Evolutionary conservation across 805 yeast species (phyloP), one percentile per base, ranked within the genome.

Genomic region (Limtongia smithiae): DNA sequence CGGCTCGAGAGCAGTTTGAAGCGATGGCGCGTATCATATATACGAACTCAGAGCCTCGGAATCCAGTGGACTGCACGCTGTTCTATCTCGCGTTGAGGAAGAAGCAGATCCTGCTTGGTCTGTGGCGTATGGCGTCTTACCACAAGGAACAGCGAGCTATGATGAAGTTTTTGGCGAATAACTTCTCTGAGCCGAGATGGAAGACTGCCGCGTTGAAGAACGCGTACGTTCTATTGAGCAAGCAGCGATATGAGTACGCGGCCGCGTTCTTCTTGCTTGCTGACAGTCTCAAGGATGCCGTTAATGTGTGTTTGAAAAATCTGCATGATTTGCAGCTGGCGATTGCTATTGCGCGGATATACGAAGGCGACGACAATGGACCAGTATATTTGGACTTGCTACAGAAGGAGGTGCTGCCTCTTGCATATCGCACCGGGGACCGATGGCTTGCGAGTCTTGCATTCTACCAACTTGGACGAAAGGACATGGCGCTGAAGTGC

Each of bases 191-290:
- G 46, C 74, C 75, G 14, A 72, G 96, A 43, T 90, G 97, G 96
- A 78, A 73, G 58, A 74, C 85, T 0, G 96, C 97, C 1, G 97
- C 97, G 0, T 67, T 81, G 60, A 93, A 93, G 62, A 91, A 91
- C 68, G 97, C 97, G 0, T 91, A 80, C 71, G 97, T 87, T 0
- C 69, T 91, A 37, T 66, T 93, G 56, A 86, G 97, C 54, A 88
- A 88, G 61, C 98, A 90, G 65, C 71, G 97, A 36, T 85, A 76
- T 61, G 69, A 77, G 64, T 94, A 89, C 66, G 95, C 97, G 0
- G 96, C 97, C 0, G 81, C 83, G 20, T 90, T 93, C 64, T 91
- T 91, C 66, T 66, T 91, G 31, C 71, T 91, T 11, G 96, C 85
- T 0, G 89, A 76, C 43, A 72, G 89, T 0, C 67, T 87, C 12